Conservation (phyloP, 768 basidiomycete genomes). For the Suillus cothurnatus region DNA sequence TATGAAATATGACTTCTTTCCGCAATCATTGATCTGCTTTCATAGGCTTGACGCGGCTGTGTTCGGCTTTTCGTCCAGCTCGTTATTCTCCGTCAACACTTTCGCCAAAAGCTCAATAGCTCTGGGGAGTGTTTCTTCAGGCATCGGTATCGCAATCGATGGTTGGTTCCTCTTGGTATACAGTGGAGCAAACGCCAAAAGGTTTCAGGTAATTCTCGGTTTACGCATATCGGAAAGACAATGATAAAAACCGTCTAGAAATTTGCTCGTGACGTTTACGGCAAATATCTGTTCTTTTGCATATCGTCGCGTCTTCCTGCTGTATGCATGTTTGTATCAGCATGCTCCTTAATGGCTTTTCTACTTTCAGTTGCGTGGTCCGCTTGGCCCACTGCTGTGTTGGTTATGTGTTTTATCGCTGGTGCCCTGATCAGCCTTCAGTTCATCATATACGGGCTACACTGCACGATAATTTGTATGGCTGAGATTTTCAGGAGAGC, state of each 20-base stretch:
- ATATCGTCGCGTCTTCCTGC: slow-evolving; percentile 66
- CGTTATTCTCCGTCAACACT: slow-evolving; percentile 50
- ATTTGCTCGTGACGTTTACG: slow-evolving; percentile 58
- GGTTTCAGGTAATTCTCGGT: slow-evolving; percentile 52
- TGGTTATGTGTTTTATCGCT: slow-evolving; percentile 57
- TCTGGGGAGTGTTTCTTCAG: slow-evolving; percentile 59
- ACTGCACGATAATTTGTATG: slow-evolving; percentile 23
- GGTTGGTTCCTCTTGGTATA: slow-evolving; percentile 71
- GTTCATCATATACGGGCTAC: slow-evolving; percentile 60
- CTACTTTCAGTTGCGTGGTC: slow-evolving; percentile 61
- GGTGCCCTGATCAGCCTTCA: slow-evolving; percentile 65
- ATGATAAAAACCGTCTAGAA: slow-evolving; percentile 27
- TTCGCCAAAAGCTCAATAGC: slow-evolving; percentile 56
- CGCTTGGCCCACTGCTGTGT: slow-evolving; percentile 64
- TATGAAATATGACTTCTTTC: background rate
- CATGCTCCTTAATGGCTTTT: slow-evolving; percentile 60
- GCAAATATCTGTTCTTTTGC: slow-evolving; percentile 67
- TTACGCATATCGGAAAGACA: no score
- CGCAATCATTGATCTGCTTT: slow-evolving; percentile 6
- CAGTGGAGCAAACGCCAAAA: slow-evolving; percentile 49
- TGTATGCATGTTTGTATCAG: slow-evolving; percentile 58
- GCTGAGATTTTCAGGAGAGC: slow-evolving; percentile 9
- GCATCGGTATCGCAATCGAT: slow-evolving; percentile 63
- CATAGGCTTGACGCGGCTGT: slow-evolving; percentile 53
- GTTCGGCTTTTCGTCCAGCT: slow-evolving; percentile 59